Conservation (phyloP, 257 asterid genomes). For the Solanum ossicruentum region DNA sequence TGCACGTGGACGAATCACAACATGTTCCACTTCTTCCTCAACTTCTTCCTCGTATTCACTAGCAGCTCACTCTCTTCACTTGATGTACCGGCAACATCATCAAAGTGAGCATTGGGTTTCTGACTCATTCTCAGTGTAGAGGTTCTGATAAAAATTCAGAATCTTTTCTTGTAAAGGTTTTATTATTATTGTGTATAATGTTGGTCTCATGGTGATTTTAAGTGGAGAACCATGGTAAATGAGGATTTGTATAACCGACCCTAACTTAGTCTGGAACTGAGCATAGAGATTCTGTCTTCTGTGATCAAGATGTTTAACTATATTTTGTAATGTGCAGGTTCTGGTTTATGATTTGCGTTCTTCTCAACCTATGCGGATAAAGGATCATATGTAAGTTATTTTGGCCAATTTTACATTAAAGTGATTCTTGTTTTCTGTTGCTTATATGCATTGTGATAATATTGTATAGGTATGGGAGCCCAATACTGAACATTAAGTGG, state of each 20-base stretch:
- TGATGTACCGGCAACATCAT: neutral
- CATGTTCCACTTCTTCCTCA: neutral
- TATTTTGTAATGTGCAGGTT: conserved; percentile 36
- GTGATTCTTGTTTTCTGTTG: neutral
- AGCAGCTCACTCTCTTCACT: neutral
- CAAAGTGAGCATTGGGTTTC: neutral
- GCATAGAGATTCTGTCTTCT: neutral
- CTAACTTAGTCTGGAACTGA: neutral
- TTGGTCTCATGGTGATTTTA: neutral
- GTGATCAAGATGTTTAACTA: neutral
- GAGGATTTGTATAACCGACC: neutral
- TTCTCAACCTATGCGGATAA: conserved; percentile 55
- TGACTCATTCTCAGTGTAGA: neutral
- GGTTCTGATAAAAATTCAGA: neutral
- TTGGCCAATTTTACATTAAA: neutral
- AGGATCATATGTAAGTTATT: conserved; percentile 86
- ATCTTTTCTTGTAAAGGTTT: neutral
- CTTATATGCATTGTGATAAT: conserved; percentile 3
- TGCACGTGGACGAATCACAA: neutral
- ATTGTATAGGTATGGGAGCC: conserved; percentile 76
- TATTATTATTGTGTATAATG: neutral
- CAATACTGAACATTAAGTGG: conserved; percentile 84
- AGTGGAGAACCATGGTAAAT: neutral
- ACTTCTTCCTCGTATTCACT: neutral
- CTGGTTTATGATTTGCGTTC: conserved; percentile 78